A percentile compares a stretch with the other conserved stretches of the same genome.
These are phyloP conservation scores for Daldinia decipiens DNA, from an alignment of 495 filamentous ascomycete species.

Conservation along the genomic window DNA sequence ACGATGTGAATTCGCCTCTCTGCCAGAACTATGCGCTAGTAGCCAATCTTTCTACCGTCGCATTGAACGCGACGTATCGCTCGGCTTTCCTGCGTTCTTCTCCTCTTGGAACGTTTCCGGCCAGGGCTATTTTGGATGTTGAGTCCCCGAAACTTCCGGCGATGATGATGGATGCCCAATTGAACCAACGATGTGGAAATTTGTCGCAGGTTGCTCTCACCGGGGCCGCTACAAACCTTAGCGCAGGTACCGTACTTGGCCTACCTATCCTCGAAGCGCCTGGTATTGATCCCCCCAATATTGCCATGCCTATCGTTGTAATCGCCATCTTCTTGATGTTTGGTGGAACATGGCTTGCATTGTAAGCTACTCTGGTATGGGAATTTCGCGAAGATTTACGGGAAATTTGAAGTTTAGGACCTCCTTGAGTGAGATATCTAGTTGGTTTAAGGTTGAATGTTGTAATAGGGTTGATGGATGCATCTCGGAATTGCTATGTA, in stretches of 20 bases:
- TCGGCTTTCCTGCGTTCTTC: constrained; percentile 48
- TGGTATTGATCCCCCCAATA: constrained; percentile 10
- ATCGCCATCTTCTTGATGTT: constrained; percentile 27
- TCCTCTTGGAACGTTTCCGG: constrained; percentile 43
- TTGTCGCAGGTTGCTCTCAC: constrained; percentile 44
- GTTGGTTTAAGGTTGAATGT: background rate
- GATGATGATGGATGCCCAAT: constrained; percentile 44
- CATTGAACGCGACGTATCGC: constrained; percentile 50
- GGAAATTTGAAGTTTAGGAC: background rate
- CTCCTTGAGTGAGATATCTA: background rate
- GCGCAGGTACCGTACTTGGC: constrained; percentile 42
- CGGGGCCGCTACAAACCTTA: constrained; percentile 50
- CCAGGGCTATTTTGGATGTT: constrained; percentile 45
- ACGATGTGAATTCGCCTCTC: constrained; percentile 15
- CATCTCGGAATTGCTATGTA: background rate
- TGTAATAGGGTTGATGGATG: background rate
- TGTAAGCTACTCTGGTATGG: constrained; percentile 8
- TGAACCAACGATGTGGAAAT: constrained; percentile 53
- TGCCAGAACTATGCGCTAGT: constrained; percentile 46
- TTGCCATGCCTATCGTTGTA: constrained; percentile 23
- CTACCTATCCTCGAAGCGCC: constrained; percentile 32
- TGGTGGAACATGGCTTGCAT: constrained; percentile 29
- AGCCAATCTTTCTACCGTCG: constrained; percentile 49
- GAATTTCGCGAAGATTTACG: background rate
- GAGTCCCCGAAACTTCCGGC: constrained; percentile 42